Percentiles rank a stretch among this genome's conserved stretches.
These are phyloP conservation scores for Dendrocalamus sinicus DNA, from an alignment of 176 grass and related monocot species.

Conservation along the genomic window DNA sequence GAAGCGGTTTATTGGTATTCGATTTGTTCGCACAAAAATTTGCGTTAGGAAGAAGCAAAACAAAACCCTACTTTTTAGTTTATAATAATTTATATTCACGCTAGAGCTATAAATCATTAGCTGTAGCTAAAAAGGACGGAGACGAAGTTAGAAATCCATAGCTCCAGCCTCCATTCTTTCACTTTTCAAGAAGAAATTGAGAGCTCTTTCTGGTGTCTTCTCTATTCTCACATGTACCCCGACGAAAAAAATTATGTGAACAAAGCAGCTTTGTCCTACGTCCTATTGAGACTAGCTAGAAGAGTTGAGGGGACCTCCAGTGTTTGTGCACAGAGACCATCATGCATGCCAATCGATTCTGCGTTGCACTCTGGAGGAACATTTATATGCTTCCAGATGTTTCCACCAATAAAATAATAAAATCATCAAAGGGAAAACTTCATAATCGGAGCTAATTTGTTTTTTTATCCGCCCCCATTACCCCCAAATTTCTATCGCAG, in stretches of 20 bases:
- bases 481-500: background rate
- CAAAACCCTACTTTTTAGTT: too few relatives aligned
- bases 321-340: background rate
- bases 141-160: too few relatives aligned
- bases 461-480: background rate
- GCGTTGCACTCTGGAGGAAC: background rate
- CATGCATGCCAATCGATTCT: background rate
- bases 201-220: background rate
- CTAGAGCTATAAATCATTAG: too few relatives aligned
- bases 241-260: too few relatives aligned
- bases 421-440: background rate
- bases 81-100: too few relatives aligned
- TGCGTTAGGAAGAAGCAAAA: too few relatives aligned
- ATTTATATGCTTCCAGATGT: background rate
- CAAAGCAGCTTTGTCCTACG: too few relatives aligned
- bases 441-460: background rate
- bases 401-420: background rate
- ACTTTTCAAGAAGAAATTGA: too few relatives aligned
- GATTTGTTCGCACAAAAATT: too few relatives aligned
- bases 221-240: background rate
- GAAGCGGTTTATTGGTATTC: too few relatives aligned
- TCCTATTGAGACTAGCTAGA: background rate
- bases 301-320: background rate
- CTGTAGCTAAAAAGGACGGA: too few relatives aligned
- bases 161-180: too few relatives aligned